Conservation (phyloP, 768 basidiomycete genomes). For the Astraeus odoratus region DNA sequence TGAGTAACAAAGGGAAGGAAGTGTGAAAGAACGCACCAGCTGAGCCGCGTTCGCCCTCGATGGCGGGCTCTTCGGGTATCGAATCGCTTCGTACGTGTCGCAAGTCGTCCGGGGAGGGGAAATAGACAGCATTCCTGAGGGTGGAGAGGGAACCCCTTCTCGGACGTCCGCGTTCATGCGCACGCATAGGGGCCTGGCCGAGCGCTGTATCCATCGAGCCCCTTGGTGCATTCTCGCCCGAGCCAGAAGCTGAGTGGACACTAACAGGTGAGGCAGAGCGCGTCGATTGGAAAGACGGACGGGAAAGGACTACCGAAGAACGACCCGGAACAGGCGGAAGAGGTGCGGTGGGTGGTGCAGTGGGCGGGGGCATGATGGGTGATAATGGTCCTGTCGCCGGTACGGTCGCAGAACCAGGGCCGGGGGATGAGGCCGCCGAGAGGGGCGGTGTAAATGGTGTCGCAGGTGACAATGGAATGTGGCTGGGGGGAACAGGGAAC, state of each 20-base stretch:
- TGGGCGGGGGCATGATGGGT: constrained; percentile 48
- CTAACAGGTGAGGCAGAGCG: constrained; percentile 17
- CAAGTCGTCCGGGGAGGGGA: constrained; percentile 1
- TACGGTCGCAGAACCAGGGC: no score
- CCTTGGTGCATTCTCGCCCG: neutral
- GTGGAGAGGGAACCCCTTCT: constrained; percentile 25
- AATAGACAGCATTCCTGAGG: constrained; percentile 17
- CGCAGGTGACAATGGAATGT: constrained; percentile 21
- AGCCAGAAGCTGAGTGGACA: neutral
- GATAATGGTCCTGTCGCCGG: no score
- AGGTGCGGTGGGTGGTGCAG: constrained; percentile 48
- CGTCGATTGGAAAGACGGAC: constrained; percentile 24
- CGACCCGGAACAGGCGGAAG: constrained; percentile 64
- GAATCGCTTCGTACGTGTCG: constrained; percentile 4
- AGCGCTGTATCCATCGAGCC: constrained; percentile 10
- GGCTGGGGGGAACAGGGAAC: constrained; percentile 31
- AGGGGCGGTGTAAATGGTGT: constrained; percentile 12
- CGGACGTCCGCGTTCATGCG: constrained; percentile 3
- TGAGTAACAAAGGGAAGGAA: neutral
- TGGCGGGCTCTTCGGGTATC: constrained; percentile 15
- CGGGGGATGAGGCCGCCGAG: neutral
- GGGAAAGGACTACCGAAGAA: constrained; percentile 45
- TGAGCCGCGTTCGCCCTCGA: neutral
- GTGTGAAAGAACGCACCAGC: neutral
- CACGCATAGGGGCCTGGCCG: constrained; percentile 9